A percentile compares a stretch with the other conserved stretches of the same genome.
Evolutionary conservation across 192 early-diverging fungal species (phyloP).

Genomic region (Kappamyces sp.): DNA sequence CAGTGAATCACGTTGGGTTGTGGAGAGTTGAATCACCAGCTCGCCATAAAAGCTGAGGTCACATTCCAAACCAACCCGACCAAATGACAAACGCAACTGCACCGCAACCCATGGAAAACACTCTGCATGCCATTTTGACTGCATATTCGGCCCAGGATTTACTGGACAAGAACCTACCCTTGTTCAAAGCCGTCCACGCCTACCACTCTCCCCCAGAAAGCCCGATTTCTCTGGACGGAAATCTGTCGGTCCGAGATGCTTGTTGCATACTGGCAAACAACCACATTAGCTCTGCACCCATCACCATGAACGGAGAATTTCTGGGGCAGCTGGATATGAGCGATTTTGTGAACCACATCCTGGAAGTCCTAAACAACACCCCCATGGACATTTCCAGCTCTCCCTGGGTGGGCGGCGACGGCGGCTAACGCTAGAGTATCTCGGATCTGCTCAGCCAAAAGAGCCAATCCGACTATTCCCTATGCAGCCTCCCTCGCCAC

Average conservation of each 20-base stretch:
- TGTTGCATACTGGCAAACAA: conserved; percentile 41
- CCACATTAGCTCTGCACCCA: conserved; percentile 43
- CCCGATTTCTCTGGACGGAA: conserved; percentile 9
- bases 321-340: conserved; percentile 49
- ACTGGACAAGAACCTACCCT: too few relatives aligned
- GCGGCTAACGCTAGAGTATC: conserved; percentile 35
- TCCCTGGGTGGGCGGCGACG: background rate
- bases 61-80: too few relatives aligned
- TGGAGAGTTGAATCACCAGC: too few relatives aligned
- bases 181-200: background rate
- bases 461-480: conserved; percentile 30
- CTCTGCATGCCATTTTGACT: too few relatives aligned
- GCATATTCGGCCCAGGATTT: too few relatives aligned
- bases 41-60: too few relatives aligned
- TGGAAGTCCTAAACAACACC: conserved; percentile 43
- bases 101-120: too few relatives aligned
- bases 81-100: too few relatives aligned
- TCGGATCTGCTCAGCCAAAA: conserved; percentile 40
- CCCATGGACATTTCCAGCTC: conserved; percentile 20
- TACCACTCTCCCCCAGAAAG: background rate
- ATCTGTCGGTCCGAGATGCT: conserved; percentile 4
- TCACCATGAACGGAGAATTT: conserved; percentile 34
- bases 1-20: too few relatives aligned
- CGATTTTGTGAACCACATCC: conserved; percentile 45
- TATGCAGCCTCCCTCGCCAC: conserved; percentile 38